Evolutionary conservation across 352 stramenopile genomes (phyloP), one percentile per base, ranked within the genome.

Genomic region (Phytophthora melonis): DNA sequence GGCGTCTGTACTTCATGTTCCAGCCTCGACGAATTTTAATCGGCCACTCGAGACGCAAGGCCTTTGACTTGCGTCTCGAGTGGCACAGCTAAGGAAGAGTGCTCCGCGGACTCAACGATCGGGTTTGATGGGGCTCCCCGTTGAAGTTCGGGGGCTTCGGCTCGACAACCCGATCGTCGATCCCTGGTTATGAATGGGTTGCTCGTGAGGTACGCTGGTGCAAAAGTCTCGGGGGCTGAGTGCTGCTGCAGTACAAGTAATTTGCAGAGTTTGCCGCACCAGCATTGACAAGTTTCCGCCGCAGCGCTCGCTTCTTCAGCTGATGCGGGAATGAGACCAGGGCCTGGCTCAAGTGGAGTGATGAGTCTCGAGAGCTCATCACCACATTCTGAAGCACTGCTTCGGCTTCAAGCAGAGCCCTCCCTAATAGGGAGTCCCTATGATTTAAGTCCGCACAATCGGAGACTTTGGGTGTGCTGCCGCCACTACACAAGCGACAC

Each of bases 261-360:
- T 13, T 47, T 16, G 11, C 39, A n/a, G 39, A 8, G 39, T 47
- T 47, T 47, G 39, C 39, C 8, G 18, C 41, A 3, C 14, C 41
- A 9, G 41, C 41, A 23, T 5, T 21, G 18, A 8, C 14, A 50
- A 50, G 11, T 16, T 45, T 18, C 36, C 36, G 36, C 10, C 36
- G 13, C 36, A 18, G 36, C 11, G 36, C 43, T 50, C 43, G 14
- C 16, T 10, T 11, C 47, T 55, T 30, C 47, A 19, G 49, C 19
- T 32, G 32, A 21, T 7, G 36, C 39, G 25, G 63, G 63, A 65
- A 49, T 41, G 30, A 64, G 47, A 64, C 36, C 2, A 7, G 36
- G 36, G 11, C 56, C 43, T 57, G 54, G 61, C 61, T 66, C 45
- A 59, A 50, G 43, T 54, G 41, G 34, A 41, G 30, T 70, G 64